Conservation (phyloP, 2,329 filamentous ascomycete species). For the Fonsecaea multimorphosa region DNA sequence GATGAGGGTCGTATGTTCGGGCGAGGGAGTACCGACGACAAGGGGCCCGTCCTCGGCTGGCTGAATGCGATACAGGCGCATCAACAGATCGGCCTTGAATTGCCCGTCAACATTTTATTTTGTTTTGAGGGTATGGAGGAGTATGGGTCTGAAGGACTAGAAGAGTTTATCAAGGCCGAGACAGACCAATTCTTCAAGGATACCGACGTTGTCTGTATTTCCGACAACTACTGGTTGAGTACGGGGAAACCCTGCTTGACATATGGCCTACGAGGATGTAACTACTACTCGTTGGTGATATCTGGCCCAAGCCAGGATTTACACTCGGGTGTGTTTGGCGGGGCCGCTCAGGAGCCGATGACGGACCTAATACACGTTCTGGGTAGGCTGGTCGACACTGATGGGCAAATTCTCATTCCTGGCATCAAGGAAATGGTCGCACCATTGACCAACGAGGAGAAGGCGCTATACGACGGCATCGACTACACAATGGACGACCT, state of each 20-base stretch:
- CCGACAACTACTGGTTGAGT: constrained; percentile 99
- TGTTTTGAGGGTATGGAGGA: constrained; percentile 99
- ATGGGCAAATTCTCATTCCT: constrained; percentile 91
- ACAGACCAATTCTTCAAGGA: constrained; percentile 94
- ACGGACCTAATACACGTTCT: constrained; percentile 88
- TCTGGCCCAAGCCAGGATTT: constrained; percentile 91
- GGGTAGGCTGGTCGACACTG: constrained; percentile 80
- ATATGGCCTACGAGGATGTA: constrained; percentile 95
- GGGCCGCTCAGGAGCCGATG: constrained; percentile 97
- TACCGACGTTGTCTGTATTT: constrained; percentile 95
- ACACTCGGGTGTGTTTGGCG: constrained; percentile 96
- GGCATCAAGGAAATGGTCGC: constrained; percentile 93
- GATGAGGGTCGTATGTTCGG: constrained; percentile 95
- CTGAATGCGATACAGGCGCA: constrained; percentile 97
- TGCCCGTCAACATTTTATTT: constrained; percentile 97
- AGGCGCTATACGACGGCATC: constrained; percentile 82
- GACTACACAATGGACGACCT: constrained; percentile 96
- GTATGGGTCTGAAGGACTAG: constrained; percentile 93
- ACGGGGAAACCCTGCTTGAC: constrained; percentile 98
- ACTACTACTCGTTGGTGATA: constrained; percentile 93
- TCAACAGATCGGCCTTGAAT: constrained; percentile 89
- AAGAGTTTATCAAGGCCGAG: constrained; percentile 90
- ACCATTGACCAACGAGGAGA: constrained; percentile 83
- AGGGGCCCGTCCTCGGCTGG: constrained; percentile 96
- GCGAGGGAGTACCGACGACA: constrained; percentile 94